Percentiles rank a stretch among this genome's conserved stretches.
Evolutionary conservation across 2,329 filamentous ascomycete species (phyloP).

Genomic region (Claviceps fusiformis): DNA sequence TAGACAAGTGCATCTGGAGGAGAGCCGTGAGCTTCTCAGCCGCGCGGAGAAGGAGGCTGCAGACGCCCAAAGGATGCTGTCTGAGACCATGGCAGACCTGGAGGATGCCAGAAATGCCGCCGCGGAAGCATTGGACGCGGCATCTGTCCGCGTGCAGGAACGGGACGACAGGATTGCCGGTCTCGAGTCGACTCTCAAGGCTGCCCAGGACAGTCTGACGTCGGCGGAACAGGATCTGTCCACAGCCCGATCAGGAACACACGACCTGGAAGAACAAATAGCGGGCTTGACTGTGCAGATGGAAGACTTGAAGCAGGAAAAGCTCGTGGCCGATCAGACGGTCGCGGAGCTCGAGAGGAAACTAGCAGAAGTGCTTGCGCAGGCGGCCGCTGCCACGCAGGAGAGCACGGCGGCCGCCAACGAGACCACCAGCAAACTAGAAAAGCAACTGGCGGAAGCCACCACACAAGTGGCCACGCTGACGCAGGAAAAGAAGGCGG

Average conservation of each 20-base stretch:
- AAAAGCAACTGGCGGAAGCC: conserved; percentile 15
- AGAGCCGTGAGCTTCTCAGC: conserved; percentile 21
- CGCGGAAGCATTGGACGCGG: conserved; percentile 11
- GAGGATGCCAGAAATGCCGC: conserved; percentile 21
- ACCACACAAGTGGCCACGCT: conserved; percentile 15
- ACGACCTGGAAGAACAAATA: conserved; percentile 22
- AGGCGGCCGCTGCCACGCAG: conserved; percentile 16
- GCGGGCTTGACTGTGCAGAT: conserved; percentile 11
- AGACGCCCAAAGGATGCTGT: conserved; percentile 34
- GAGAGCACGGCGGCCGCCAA: conserved; percentile 16
- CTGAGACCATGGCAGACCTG: conserved; percentile 33
- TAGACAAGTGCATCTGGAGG: conserved; percentile 43
- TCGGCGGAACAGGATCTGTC: conserved; percentile 19
- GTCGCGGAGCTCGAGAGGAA: conserved; percentile 14
- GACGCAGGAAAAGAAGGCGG: conserved; percentile 12
- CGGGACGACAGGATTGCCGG: conserved; percentile 25
- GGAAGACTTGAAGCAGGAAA: conserved; percentile 16
- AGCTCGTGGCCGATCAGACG: conserved; percentile 15
- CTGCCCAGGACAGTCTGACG: conserved; percentile 10
- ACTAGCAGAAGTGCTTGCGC: conserved; percentile 5
- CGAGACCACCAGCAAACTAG: conserved; percentile 13
- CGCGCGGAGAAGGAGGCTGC: conserved; percentile 24
- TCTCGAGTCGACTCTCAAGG: conserved; percentile 19
- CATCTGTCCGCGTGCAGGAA: conserved; percentile 17
- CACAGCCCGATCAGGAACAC: conserved; percentile 24